Conservation (phyloP, 352 stramenopile genomes). For the Globisporangium spinosum region DNA sequence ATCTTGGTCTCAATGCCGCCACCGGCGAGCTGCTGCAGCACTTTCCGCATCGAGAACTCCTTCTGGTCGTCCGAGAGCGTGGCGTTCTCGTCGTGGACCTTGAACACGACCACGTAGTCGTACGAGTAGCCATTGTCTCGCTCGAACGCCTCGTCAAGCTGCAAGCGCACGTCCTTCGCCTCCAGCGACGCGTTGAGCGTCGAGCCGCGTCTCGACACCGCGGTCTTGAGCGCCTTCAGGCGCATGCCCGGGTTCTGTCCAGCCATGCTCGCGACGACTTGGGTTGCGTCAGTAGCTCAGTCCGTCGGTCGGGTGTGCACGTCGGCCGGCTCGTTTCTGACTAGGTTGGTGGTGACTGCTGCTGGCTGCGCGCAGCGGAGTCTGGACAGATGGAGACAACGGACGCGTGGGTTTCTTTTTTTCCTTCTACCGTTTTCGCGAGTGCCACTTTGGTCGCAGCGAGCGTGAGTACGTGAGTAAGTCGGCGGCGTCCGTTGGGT, state of each 20-base stretch:
- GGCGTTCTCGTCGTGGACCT: slow-evolving; percentile 67
- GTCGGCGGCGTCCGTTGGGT: slow-evolving; percentile 11
- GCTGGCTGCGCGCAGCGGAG: background rate
- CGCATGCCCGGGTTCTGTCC: slow-evolving; percentile 28
- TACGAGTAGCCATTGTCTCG: slow-evolving; percentile 70
- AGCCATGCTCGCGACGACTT: slow-evolving; percentile 11
- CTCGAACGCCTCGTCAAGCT: slow-evolving; percentile 61
- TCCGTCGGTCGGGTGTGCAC: background rate
- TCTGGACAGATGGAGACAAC: slow-evolving; percentile 1
- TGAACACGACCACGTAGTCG: slow-evolving; percentile 81
- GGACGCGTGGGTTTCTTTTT: slow-evolving; percentile 1
- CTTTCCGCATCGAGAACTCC: slow-evolving; percentile 64
- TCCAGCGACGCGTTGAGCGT: slow-evolving; percentile 62
- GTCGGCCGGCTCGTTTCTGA: background rate
- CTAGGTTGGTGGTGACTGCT: background rate
- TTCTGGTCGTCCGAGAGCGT: slow-evolving; percentile 55
- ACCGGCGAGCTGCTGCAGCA: slow-evolving; percentile 60
- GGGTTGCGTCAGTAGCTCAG: background rate
- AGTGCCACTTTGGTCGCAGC: slow-evolving; percentile 2
- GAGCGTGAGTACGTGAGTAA: background rate
- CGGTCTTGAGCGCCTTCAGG: slow-evolving; percentile 60
- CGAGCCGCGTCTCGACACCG: slow-evolving; percentile 57
- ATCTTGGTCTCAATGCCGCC: slow-evolving; percentile 83
- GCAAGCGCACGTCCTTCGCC: slow-evolving; percentile 56
- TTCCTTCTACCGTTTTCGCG: slow-evolving; percentile 10